Conservation (phyloP, 2,329 filamentous ascomycete genomes). For the Claviceps monticola region DNA sequence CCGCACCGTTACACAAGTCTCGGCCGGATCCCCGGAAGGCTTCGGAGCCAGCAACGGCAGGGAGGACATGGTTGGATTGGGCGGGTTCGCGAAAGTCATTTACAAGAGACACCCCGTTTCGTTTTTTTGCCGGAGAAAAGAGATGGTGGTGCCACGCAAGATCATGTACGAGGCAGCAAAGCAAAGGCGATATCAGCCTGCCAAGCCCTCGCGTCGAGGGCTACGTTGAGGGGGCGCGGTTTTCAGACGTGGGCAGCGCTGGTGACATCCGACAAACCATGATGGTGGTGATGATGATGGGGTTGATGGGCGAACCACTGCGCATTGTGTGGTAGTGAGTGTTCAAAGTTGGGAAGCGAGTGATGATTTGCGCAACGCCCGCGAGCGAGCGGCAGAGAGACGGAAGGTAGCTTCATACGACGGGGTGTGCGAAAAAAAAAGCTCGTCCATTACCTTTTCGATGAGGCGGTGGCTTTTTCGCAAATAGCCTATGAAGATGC, state of each 20-base stretch:
- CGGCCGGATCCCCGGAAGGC: slow-evolving; percentile 15
- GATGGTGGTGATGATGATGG: neutral
- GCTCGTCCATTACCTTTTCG: neutral
- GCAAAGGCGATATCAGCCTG: neutral
- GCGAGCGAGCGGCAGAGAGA: neutral
- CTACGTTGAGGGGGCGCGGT: neutral
- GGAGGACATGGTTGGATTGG: slow-evolving; percentile 7
- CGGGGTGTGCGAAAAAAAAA: neutral
- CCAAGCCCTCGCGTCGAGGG: neutral
- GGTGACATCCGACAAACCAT: neutral
- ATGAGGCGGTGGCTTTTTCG: neutral
- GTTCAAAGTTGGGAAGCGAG: too few relatives aligned
- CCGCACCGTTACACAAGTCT: slow-evolving; percentile 11
- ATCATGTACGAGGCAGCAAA: neutral
- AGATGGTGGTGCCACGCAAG: neutral
- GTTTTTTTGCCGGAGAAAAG: neutral
- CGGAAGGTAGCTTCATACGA: neutral
- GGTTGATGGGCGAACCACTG: neutral
- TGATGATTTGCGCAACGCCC: neutral
- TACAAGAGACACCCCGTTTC: neutral
- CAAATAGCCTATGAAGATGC: neutral
- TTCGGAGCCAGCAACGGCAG: slow-evolving; percentile 21
- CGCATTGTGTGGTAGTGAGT: neutral
- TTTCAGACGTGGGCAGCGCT: neutral
- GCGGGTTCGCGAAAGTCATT: too few relatives aligned